These are phyloP conservation scores for Prunus mira DNA, from an alignment of 306 rosid species.

Conservation along the genomic window DNA sequence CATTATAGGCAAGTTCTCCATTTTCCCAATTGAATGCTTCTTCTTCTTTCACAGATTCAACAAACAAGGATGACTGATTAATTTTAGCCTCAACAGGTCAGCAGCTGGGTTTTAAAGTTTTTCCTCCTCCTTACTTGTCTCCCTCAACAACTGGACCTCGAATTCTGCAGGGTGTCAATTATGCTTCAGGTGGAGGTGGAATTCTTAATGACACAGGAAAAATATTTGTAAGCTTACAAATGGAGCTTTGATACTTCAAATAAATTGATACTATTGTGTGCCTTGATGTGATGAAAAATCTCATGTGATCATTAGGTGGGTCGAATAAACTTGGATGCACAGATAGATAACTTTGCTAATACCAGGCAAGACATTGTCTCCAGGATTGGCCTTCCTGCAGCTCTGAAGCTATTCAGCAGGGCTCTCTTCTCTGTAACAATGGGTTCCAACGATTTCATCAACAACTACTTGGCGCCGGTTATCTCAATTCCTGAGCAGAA, in stretches of 20 bases:
- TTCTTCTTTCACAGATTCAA: background rate
- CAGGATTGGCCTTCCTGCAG: slow-evolving; percentile 39
- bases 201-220: slow-evolving; percentile 62
- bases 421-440: slow-evolving; percentile 54
- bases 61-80: background rate
- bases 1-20: slow-evolving; percentile 39
- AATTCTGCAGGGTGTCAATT: slow-evolving; percentile 63
- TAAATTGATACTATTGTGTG: too few species aligned
- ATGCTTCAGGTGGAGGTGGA: slow-evolving; percentile 77
- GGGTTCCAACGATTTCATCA: slow-evolving; percentile 73
- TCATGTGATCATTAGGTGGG: slow-evolving; percentile 42
- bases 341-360: slow-evolving; percentile 58
- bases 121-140: slow-evolving; percentile 60
- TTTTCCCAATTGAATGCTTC: background rate
- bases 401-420: slow-evolving; percentile 29
- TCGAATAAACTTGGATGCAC: slow-evolving; percentile 59
- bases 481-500: slow-evolving; percentile 23
- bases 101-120: slow-evolving; percentile 38
- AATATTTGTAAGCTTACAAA: slow-evolving; percentile 44
- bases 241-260: too few species aligned
- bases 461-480: slow-evolving; percentile 50
- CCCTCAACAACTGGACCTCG: slow-evolving; percentile 51
- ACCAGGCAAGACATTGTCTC: slow-evolving; percentile 61
- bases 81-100: slow-evolving; percentile 39
- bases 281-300: background rate